These are phyloP conservation scores for Leccinum variicolor DNA, from an alignment of 768 basidiomycete species.

Conservation along the genomic window DNA sequence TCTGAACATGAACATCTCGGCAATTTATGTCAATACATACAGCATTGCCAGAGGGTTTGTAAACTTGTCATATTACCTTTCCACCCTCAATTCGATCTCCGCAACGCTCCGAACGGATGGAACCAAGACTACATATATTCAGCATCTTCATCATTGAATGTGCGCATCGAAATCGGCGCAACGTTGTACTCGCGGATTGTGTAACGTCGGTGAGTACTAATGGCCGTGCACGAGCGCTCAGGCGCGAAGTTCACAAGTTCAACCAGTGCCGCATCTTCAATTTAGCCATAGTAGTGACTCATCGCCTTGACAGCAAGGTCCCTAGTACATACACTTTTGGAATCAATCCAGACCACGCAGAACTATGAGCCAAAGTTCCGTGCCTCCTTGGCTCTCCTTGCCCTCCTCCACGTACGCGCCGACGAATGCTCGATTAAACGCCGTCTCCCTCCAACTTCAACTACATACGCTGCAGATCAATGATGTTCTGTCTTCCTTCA, in stretches of 20 bases:
- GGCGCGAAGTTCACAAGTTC: neutral
- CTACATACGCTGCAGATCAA: neutral
- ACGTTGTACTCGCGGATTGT: neutral
- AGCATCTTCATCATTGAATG: too few relatives aligned
- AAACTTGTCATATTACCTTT: too few relatives aligned
- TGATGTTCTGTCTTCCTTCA: neutral
- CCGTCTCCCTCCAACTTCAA: neutral
- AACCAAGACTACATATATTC: too few relatives aligned
- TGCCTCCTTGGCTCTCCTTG: neutral
- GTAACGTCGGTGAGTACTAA: neutral
- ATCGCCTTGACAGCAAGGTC: neutral
- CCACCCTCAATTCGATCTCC: too few relatives aligned
- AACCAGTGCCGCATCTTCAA: neutral
- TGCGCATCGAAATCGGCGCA: too few relatives aligned
- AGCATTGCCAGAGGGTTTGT: too few relatives aligned
- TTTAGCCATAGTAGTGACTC: neutral
- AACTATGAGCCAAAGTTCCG: too few relatives aligned
- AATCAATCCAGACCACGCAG: neutral
- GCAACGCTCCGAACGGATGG: too few relatives aligned
- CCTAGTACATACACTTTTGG: too few relatives aligned
- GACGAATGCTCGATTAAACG: neutral
- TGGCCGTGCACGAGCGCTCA: neutral
- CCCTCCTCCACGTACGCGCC: neutral
- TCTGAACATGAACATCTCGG: too few relatives aligned
- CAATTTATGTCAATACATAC: too few relatives aligned